Base-by-base conservation (phyloP, 106 monocot species). In the Dioscorea alata region DNA sequence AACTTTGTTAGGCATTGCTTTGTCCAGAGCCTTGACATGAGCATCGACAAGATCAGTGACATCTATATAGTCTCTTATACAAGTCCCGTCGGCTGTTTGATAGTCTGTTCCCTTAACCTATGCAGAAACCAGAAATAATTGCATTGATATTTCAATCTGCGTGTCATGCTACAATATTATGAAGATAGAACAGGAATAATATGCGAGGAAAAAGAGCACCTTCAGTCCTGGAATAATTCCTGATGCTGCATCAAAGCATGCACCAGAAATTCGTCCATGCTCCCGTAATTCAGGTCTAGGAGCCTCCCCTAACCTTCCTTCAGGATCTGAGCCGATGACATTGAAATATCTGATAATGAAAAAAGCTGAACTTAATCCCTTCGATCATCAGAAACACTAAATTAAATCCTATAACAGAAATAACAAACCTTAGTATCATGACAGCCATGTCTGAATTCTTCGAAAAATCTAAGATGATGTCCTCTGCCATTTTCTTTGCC, bases 401-500 rank as follows among this genome's bases (percentile, higher is more conserved):
- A 54, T 18, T 54, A 18, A 54, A 18, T 19, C 54, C 4, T 5
- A 54, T 31, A 17, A 32, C 49, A 9, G 54, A 69, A 32, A n/a
- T 16, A 57, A 51, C 56, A n/a, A 12, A 57, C 69, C 69, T 69
- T 34, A 69, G 34, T n/a, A 69, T 69, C 69, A 69, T 69, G 32
- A 69, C 69, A 57, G 69, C 69, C 69, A 69, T 69, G 28, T 69
- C 33, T 16, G 24, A 49, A n/a, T 54, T 69, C 17, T 69, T 69
- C 57, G 56, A 69, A 56, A 52, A 69, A 58, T 69, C 69, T 18
- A 69, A 69, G 33, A 69, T 69, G 33, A 69, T 69, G 20, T 69
- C 69, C 69, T 69, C 69, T 32, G 69, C 69, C 69, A 69, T 69
- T 69, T 69, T 69, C 69, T 69, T 69, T 28, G 69, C 69, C 32